Percentiles rank a stretch among this genome's conserved stretches.
phyloP scores from a whole-genome alignment of 2,329 filamentous ascomycete genomes.

The Fusarium sp. region DNA sequence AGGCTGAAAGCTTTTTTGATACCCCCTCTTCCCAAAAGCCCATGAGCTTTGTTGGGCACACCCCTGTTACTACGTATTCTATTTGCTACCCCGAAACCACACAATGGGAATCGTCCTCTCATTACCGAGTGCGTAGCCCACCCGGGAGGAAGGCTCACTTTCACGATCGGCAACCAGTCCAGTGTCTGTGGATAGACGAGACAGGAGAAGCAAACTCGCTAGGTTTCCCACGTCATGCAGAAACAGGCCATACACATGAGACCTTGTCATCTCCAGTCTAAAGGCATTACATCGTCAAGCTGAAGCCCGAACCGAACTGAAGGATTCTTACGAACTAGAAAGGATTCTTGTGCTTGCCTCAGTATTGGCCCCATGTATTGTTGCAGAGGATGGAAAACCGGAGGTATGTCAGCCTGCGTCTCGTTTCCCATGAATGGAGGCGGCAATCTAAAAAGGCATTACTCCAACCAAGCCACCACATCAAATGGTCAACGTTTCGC shows the following conservation, averaged over 20 bases:
- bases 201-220: constrained; percentile 19
- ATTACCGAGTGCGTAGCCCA: constrained; percentile 18
- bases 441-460: background rate
- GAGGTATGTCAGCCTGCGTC: background rate
- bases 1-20: constrained; percentile 28
- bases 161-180: constrained; percentile 20
- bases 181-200: background rate
- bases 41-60: constrained; percentile 4
- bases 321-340: background rate
- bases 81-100: constrained; percentile 1
- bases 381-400: background rate
- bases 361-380: background rate
- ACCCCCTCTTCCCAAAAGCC: constrained; percentile 5
- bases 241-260: constrained; percentile 6
- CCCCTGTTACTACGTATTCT: background rate
- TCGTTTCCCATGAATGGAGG: background rate
- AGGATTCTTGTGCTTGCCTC: background rate
- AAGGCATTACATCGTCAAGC: background rate
- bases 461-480: constrained; percentile 5
- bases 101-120: background rate
- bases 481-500: constrained; percentile 1
- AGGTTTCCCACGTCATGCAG: constrained; percentile 9
- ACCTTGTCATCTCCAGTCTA: constrained; percentile 6
- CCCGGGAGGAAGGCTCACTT: constrained; percentile 14
- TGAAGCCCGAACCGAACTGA: background rate